Base-by-base conservation (phyloP, 495 filamentous ascomycete species). In the Talaromyces ruber region DNA sequence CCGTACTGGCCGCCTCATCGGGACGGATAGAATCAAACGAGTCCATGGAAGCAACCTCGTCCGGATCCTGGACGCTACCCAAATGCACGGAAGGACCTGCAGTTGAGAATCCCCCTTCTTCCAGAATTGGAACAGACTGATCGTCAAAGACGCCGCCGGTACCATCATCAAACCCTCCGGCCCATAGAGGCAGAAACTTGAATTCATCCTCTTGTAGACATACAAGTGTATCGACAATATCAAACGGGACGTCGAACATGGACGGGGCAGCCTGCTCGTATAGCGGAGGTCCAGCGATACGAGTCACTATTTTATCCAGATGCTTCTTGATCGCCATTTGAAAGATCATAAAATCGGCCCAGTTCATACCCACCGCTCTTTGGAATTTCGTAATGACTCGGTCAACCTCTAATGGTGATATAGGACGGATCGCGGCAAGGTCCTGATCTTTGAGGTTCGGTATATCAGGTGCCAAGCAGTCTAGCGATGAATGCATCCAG, bases 111-210 rank as follows among this genome's bases (percentile, higher is more conserved):
- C 76, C 76, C 1, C 72, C 74, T 30, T 64, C 55, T 28, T 78
- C 73, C 8, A 76, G 62, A 6, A 70, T 58, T 0, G 79, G 79
- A 52, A 81, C 70, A 26, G 73, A 63, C 7, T 67, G 65, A 32
- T 77, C 74, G 1, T 68, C 63, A 63, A 79, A 84, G 11, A 84
- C 82, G 6, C 79, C 82, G 4, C 82, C 83, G 1, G 72, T 75
- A 2, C 71, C 82, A 63, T 85, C 83, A 52, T 85, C 81, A 56
- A 77, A 68, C 2, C 82, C 84, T 4, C 79, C 84, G 0, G 82
- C 81, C 78, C 80, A 85, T 9, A 84, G 64, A 0, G 83, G 82
- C 3, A 85, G 70, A 52, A 73, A 85, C 24, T 74, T 76, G 62
- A 69, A 81, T 62, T 86, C 81, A 6, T 77, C 69, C 0, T 83